Percentiles rank a stretch among this genome's conserved stretches.
phyloP scores from a whole-genome alignment of 495 filamentous ascomycete genomes.

The Aspergillus biplanus region DNA sequence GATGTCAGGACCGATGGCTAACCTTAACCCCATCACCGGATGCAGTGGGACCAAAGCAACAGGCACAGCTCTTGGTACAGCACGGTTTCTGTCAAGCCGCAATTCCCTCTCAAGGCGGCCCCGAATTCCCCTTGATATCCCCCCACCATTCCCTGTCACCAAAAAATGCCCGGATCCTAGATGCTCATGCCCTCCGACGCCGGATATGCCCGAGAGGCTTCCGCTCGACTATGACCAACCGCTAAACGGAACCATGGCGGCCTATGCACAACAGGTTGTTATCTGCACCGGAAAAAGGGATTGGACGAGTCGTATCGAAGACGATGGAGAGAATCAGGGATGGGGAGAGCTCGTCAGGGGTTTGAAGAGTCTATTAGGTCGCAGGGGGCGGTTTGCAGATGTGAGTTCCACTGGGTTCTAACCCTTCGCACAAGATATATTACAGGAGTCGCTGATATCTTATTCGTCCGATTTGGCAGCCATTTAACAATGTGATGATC shows the following conservation, averaged over 20 bases:
- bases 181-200: constrained; percentile 70
- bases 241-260: constrained; percentile 73
- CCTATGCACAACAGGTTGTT: constrained; percentile 81
- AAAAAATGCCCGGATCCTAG: constrained; percentile 70
- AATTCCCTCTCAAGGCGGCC: constrained; percentile 22
- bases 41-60: constrained; percentile 10
- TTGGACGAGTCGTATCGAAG: constrained; percentile 73
- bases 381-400: constrained; percentile 69
- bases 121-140: constrained; percentile 43
- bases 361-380: constrained; percentile 68
- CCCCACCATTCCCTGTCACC: constrained; percentile 50
- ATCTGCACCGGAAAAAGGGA: constrained; percentile 78
- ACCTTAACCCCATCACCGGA: constrained; percentile 2
- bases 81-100: constrained; percentile 35
- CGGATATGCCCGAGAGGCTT: constrained; percentile 65
- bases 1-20: constrained; percentile 12
- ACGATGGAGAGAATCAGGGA: constrained; percentile 54
- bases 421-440: background rate
- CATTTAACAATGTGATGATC: constrained; percentile 75
- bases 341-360: constrained; percentile 68
- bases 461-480: constrained; percentile 49
- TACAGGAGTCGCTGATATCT: constrained; percentile 10
- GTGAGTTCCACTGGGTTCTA: constrained; percentile 50
- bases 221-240: constrained; percentile 72
- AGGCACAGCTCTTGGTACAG: constrained; percentile 4